Evolutionary conservation across 805 yeast genomes (phyloP).

Genomic region (Torulaspora franciscae): DNA sequence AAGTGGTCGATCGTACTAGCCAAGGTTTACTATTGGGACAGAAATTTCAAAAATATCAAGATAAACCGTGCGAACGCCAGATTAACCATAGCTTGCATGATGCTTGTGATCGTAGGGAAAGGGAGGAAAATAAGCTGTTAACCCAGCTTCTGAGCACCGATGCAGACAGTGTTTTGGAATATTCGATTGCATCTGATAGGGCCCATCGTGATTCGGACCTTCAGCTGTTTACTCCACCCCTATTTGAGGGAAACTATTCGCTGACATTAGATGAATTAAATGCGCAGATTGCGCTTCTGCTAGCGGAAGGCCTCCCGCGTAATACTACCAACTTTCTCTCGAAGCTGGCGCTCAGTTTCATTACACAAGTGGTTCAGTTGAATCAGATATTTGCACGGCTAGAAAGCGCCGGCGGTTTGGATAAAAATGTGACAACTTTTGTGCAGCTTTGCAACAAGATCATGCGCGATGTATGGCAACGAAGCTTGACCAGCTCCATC

Average conservation of each 20-base stretch:
- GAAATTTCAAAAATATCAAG: constrained; percentile 3
- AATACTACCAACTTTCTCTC: constrained; percentile 1
- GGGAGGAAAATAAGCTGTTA: not conserved
- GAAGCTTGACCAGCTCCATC: constrained; percentile 4
- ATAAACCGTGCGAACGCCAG: constrained; percentile 1
- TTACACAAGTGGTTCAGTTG: constrained; percentile 12
- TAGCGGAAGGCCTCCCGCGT: constrained; percentile 2
- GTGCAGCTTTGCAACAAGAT: constrained; percentile 6
- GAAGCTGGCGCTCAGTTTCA: constrained; percentile 5
- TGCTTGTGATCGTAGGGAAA: constrained; percentile 1
- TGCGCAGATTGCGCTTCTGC: constrained; percentile 8
- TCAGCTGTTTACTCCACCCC: constrained; percentile 9
- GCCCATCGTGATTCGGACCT: constrained; percentile 4
- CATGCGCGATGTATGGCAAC: constrained; percentile 10
- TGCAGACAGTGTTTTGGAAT: constrained; percentile 20
- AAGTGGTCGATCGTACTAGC: constrained; percentile 1
- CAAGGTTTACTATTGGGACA: not conserved
- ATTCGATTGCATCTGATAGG: constrained; percentile 12
- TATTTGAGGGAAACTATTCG: constrained; percentile 2
- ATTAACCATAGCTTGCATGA: constrained; percentile 7
- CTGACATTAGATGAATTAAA: constrained; percentile 11
- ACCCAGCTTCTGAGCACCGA: constrained; percentile 14
- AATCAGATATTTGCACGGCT: constrained; percentile 9
- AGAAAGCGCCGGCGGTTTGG: constrained; percentile 1
- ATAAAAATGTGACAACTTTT: constrained; percentile 5